Conservation (phyloP, 306 rosid species). For the Carpinus fangiana region DNA sequence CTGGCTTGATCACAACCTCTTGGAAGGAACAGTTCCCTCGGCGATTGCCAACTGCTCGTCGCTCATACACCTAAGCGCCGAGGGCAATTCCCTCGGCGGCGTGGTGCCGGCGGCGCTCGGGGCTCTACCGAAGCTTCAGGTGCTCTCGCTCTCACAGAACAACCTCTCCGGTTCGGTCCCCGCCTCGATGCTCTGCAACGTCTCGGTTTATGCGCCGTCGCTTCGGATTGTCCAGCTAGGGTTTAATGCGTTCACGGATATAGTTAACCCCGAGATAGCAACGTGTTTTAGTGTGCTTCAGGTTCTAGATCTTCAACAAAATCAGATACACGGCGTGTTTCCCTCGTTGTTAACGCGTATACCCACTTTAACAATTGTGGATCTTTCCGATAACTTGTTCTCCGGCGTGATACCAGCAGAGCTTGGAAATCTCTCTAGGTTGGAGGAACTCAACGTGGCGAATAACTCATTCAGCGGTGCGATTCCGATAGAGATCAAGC, state of each 20-base stretch:
- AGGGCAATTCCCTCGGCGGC: conserved; percentile 73
- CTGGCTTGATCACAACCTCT: conserved; percentile 77
- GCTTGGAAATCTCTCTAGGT: conserved; percentile 48
- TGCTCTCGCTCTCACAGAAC: conserved; percentile 70
- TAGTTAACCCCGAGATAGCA: conserved; percentile 47
- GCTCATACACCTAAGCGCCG: conserved; percentile 79
- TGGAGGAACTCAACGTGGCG: conserved; percentile 69
- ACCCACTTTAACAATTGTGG: conserved; percentile 51
- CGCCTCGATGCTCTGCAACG: conserved; percentile 70
- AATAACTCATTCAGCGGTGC: conserved; percentile 63
- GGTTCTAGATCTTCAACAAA: conserved; percentile 73
- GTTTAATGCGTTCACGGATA: conserved; percentile 74
- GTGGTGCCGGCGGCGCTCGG: conserved; percentile 83
- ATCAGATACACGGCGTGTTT: conserved; percentile 57
- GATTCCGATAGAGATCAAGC: conserved; percentile 68
- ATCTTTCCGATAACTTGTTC: conserved; percentile 67
- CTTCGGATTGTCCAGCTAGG: conserved; percentile 76
- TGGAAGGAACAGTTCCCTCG: conserved; percentile 82
- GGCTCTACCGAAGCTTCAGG: conserved; percentile 78
- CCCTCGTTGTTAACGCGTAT: conserved; percentile 73
- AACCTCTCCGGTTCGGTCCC: conserved; percentile 76
- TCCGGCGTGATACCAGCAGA: conserved; percentile 60
- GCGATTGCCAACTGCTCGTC: conserved; percentile 83
- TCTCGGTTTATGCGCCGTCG: conserved; percentile 62
- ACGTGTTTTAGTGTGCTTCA: conserved; percentile 65